phyloP scores from a whole-genome alignment of 192 early-diverging fungal genomes.

The Umbelopsis sp. region DNA sequence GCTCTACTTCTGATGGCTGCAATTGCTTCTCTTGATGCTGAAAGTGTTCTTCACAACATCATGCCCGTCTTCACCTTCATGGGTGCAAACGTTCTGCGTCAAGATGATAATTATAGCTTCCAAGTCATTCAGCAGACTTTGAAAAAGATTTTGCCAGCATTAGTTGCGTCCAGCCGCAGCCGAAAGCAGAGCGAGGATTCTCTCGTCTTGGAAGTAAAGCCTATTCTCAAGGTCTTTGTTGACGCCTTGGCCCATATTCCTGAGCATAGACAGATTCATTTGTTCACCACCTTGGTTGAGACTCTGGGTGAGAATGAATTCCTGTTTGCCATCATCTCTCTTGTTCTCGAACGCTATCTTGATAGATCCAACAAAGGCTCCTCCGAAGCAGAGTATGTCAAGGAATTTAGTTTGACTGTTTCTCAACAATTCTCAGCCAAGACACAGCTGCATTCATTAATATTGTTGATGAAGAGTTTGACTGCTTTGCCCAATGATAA shows the following conservation, averaged over 20 bases:
- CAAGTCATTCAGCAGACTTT: constrained; percentile 91
- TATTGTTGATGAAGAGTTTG: constrained; percentile 60
- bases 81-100: constrained; percentile 92
- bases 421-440: constrained; percentile 65
- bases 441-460: constrained; percentile 69
- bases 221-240: constrained; percentile 88
- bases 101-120: constrained; percentile 97
- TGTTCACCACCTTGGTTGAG: constrained; percentile 81
- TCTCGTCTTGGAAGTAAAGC: constrained; percentile 61
- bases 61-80: constrained; percentile 99
- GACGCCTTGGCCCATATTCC: constrained; percentile 92
- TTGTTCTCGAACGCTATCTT: constrained; percentile 75
- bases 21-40: constrained; percentile 79
- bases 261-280: constrained; percentile 83
- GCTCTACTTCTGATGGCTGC: constrained; percentile 85
- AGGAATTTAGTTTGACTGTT: constrained; percentile 77
- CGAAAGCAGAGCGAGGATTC: constrained; percentile 37
- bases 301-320: constrained; percentile 80
- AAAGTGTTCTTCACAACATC: constrained; percentile 86
- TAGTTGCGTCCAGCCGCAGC: constrained; percentile 57
- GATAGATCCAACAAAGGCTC: constrained; percentile 53
- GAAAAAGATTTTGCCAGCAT: constrained; percentile 82
- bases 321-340: constrained; percentile 69
- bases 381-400: constrained; percentile 64
- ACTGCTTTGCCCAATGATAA: constrained; percentile 60